Evolutionary conservation across 176 grass and related monocot genomes (phyloP).

Genomic region (maize (Zea mays)): DNA sequence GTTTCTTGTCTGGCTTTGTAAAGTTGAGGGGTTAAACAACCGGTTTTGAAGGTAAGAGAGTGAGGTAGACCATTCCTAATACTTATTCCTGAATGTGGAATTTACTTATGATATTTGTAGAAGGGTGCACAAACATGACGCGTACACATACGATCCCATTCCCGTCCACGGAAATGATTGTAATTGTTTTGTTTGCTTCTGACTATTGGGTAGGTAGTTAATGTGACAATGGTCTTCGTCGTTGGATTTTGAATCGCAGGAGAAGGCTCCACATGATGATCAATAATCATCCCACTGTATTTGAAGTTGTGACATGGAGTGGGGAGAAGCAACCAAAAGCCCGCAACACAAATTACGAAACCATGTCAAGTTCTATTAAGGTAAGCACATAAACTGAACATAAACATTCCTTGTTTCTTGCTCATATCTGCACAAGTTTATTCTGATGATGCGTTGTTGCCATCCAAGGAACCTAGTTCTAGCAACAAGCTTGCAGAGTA

Average conservation of each 20-base stretch:
- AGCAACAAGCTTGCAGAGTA: slow-evolving; percentile 36
- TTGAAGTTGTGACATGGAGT: slow-evolving; percentile 52
- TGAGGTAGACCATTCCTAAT: no score
- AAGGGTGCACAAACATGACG: background rate
- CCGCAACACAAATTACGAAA: slow-evolving; percentile 44
- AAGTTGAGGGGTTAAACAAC: no score
- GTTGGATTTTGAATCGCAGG: slow-evolving; percentile 48
- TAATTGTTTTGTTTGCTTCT: background rate
- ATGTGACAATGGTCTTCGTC: background rate
- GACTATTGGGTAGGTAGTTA: no score
- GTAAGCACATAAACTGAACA: slow-evolving; percentile 28
- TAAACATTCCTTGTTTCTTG: background rate
- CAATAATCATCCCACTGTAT: slow-evolving; percentile 66
- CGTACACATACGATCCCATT: background rate
- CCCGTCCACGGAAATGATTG: background rate
- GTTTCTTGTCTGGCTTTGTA: no score
- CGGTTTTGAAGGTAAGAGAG: no score
- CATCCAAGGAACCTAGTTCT: slow-evolving; percentile 30
- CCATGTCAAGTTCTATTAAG: slow-evolving; percentile 49
- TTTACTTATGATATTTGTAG: background rate
- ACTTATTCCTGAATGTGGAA: background rate
- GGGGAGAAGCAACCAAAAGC: slow-evolving; percentile 42
- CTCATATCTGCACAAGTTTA: background rate
- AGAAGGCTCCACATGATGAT: slow-evolving; percentile 65
- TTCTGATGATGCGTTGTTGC: slow-evolving; percentile 23